Evolutionary conservation across 2,329 filamentous ascomycete genomes (phyloP), one percentile per base, ranked within the genome.

Genomic region (Aspergillus ibericus): DNA sequence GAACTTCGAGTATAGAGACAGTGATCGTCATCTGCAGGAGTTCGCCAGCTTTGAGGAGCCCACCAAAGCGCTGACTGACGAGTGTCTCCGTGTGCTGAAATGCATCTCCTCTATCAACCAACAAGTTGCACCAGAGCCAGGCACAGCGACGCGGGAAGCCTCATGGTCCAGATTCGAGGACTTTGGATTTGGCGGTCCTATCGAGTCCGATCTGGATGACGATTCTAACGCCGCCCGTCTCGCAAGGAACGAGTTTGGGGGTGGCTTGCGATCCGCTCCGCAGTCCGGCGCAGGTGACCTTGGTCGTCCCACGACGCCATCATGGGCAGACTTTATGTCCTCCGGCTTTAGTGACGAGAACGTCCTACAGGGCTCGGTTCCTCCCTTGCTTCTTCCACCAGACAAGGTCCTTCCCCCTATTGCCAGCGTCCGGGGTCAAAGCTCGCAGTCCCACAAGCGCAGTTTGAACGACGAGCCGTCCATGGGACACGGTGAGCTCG

Each of bases 111-210:
- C 90, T 0, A 88, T 90, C 47, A 98, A 98, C 66, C 91, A 96
- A 72, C 95, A 91, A 0, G 87, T 89, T 55, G 85, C 88, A 13
- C 89, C 88, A 4, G 88, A 82, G 70, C 81, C 85, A 15, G 88
- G 91, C 71, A 85, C 87, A 58, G 90, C 88, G 1, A 91, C 88
- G 4, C 85, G 85, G 35, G 93, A 98, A 73, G 91, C 93, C 18
- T 96, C 93, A 0, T 99, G 95, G 95, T 98, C 95, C 15, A 86
- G 92, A 52, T 99, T 99, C 63, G 92, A 97, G 73, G 95, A 97
- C 70, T 87, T 98, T 66, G 95, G 95, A 1, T 99, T 98, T 70
- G 86, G 89, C 4, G 91, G 85, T 59, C 77, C 88, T 0, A 79
- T 93, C 20, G 90, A 91, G 49, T 83, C 88, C 0, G 84, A 90